phyloP scores from a whole-genome alignment of 331 rosid genomes.

The Cucumis variabilis region DNA sequence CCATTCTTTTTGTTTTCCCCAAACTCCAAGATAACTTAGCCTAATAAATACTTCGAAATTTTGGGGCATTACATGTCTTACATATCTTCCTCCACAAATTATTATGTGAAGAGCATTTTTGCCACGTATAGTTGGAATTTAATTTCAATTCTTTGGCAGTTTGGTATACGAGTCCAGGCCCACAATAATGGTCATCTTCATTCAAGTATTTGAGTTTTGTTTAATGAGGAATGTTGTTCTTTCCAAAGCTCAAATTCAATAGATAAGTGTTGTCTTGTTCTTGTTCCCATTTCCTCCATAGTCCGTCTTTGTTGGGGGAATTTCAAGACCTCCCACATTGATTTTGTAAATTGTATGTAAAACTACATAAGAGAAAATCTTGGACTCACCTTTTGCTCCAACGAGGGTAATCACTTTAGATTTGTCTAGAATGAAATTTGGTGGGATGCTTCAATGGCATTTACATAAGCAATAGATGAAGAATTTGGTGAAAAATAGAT shows the following conservation, averaged over 20 bases:
- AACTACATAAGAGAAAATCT: constrained; percentile 21
- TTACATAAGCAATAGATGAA: constrained; percentile 58
- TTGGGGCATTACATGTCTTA: too few relatives aligned
- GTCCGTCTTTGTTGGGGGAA: background rate
- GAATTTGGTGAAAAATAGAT: constrained; percentile 45
- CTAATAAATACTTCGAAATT: too few relatives aligned
- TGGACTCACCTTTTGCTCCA: background rate
- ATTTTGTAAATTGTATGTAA: constrained; percentile 49
- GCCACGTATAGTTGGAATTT: too few relatives aligned
- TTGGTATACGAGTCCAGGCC: constrained; percentile 45
- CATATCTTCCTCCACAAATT: too few relatives aligned
- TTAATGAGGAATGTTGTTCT: accelerated
- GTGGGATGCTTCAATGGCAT: constrained; percentile 66
- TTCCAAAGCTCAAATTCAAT: background rate
- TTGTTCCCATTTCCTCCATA: constrained; percentile 53
- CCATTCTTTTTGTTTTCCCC: too few relatives aligned
- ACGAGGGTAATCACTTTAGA: background rate
- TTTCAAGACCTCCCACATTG: constrained; percentile 50
- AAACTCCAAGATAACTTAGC: too few relatives aligned
- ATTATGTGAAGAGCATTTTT: too few relatives aligned
- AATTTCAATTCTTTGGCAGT: constrained; percentile 38
- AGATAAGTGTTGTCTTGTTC: constrained; percentile 38
- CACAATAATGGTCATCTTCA: background rate
- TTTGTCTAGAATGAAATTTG: background rate
- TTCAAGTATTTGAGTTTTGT: background rate